These are phyloP conservation scores for Physcomitrellopsis africana DNA, from an alignment of 225 moss, liverwort and hornwort genomes.

Conservation along the genomic window DNA sequence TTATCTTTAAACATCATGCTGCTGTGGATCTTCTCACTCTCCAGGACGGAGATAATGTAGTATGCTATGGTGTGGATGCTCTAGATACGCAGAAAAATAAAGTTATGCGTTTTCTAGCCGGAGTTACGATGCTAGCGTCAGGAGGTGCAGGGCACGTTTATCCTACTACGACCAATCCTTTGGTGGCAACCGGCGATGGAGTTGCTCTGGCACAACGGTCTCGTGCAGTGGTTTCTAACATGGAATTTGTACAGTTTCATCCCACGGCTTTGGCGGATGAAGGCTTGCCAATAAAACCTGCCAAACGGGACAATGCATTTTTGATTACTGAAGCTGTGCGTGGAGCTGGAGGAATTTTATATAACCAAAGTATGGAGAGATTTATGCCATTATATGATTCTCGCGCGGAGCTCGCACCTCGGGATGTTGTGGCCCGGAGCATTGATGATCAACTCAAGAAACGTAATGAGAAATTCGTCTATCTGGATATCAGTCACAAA, in stretches of 20 bases:
- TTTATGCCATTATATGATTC: slow-evolving; percentile 95
- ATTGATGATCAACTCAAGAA: slow-evolving; percentile 98
- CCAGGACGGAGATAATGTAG: slow-evolving; percentile 78
- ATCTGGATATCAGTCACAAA: slow-evolving; percentile 93
- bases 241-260: slow-evolving; percentile 99
- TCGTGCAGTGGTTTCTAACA: slow-evolving; percentile 93
- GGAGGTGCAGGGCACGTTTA: slow-evolving; percentile 99
- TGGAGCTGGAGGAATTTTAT: slow-evolving; percentile 92
- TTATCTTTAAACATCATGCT: slow-evolving; percentile 87
- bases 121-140: slow-evolving; percentile 98
- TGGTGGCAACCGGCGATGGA: slow-evolving; percentile 97
- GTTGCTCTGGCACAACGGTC: slow-evolving; percentile 96
- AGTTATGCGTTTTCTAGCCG: slow-evolving; percentile 89
- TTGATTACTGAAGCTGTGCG: slow-evolving; percentile 96
- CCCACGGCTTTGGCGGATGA: slow-evolving; percentile 98
- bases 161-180: slow-evolving; percentile 96
- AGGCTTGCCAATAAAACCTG: slow-evolving; percentile 82
- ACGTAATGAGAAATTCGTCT: slow-evolving; percentile 86
- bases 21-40: slow-evolving; percentile 93
- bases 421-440: slow-evolving; percentile 95
- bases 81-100: slow-evolving; percentile 62
- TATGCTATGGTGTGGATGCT: slow-evolving; percentile 96
- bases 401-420: slow-evolving; percentile 93
- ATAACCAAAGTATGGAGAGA: slow-evolving; percentile 90
- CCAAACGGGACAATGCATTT: slow-evolving; percentile 87